These are phyloP conservation scores for Allium fistulosum DNA, from an alignment of 106 monocot genomes.

Conservation along the genomic window DNA sequence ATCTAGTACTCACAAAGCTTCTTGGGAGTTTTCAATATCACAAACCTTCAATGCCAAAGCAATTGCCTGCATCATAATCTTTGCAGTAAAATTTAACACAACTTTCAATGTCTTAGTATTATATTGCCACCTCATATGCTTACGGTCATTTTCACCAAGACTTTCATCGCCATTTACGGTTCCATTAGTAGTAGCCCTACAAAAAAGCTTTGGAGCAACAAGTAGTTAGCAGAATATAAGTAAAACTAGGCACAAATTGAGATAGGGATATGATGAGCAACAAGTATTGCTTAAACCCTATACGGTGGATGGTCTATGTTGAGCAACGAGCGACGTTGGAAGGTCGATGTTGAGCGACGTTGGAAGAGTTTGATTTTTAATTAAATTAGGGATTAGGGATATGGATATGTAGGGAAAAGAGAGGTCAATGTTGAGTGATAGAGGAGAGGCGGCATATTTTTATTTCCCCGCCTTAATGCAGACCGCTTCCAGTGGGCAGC, in stretches of 20 bases:
- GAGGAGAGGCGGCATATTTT: too few relatives aligned
- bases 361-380: too few relatives aligned
- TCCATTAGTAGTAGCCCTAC: slow-evolving; percentile 2
- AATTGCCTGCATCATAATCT: slow-evolving; percentile 76
- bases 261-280: too few relatives aligned
- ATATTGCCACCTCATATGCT: slow-evolving; percentile 41
- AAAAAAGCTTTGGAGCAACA: neutral
- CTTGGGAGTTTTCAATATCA: slow-evolving; percentile 72
- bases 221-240: neutral
- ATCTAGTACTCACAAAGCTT: slow-evolving; percentile 81
- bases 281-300: too few relatives aligned
- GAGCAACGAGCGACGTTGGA: too few relatives aligned
- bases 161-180: slow-evolving; percentile 47
- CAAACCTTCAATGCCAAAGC: slow-evolving; percentile 55
- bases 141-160: slow-evolving; percentile 52
- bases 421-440: too few relatives aligned
- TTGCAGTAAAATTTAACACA: slow-evolving; percentile 67
- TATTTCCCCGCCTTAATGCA: too few relatives aligned
- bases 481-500: too few relatives aligned
- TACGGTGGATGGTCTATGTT: too few relatives aligned
- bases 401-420: too few relatives aligned
- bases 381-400: too few relatives aligned
- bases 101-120: slow-evolving; percentile 73
- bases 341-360: too few relatives aligned
- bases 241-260: neutral